Conservation (phyloP, 2,329 filamentous ascomycete species). For the Pezicula carpinea region DNA sequence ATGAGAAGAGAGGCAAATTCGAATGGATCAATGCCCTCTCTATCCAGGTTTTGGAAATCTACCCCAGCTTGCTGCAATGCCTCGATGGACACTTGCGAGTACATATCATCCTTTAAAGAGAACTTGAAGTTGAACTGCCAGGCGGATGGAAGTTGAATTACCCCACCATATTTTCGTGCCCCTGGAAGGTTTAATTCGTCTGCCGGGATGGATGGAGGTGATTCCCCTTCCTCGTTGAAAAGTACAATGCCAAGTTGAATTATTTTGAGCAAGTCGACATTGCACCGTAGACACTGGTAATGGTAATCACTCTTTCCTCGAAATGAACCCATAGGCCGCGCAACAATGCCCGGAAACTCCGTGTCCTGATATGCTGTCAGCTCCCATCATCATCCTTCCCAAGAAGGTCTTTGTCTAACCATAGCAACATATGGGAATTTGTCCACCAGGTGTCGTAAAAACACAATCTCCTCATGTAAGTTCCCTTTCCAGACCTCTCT, state of each 20-base stretch:
- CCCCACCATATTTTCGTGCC: conserved; percentile 38
- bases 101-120: conserved; percentile 93
- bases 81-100: conserved; percentile 89
- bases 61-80: conserved; percentile 89
- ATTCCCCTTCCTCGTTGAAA: conserved; percentile 86
- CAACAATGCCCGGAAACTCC: conserved; percentile 96
- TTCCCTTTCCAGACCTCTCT: conserved; percentile 95
- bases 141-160: conserved; percentile 67
- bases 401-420: conserved; percentile 52
- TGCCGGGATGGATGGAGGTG: conserved; percentile 65
- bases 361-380: conserved; percentile 64
- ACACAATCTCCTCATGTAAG: conserved; percentile 82
- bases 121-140: conserved; percentile 99
- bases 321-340: conserved; percentile 91
- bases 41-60: conserved; percentile 78
- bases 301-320: conserved; percentile 96
- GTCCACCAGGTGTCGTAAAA: conserved; percentile 76
- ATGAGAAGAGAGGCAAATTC: conserved; percentile 88
- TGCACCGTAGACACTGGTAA: conserved; percentile 94
- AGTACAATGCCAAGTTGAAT: conserved; percentile 95
- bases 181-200: conserved; percentile 36
- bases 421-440: conserved; percentile 96
- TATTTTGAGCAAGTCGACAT: conserved; percentile 95
- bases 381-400: conserved; percentile 6
- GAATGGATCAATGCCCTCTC: conserved; percentile 84